Base-by-base conservation (phyloP, 2,329 filamentous ascomycete genomes). In the Fusarium falciforme region DNA sequence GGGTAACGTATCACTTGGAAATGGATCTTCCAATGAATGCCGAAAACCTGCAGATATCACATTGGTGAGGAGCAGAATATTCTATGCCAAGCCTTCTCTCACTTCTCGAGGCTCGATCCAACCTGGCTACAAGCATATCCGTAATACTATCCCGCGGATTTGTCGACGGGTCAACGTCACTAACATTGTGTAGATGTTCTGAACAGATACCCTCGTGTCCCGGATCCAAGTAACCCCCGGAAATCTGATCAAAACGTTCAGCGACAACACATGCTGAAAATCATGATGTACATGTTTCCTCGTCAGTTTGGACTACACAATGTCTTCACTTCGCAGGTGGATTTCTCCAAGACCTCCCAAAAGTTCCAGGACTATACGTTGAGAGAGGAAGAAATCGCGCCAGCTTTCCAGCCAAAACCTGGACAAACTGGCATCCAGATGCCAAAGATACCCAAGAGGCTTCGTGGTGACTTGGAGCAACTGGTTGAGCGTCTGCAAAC, bases 201-300 rank as follows among this genome's bases (percentile, higher is more conserved):
- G 27, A 97, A 96, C 79, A 90, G 94, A 25, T 93, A 88, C 73
- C 83, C 87, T 6, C 57, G 57, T 27, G 42, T 33, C 20, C 14
- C 27, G 3, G 12, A 40, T 36, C 22, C 27, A 17, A 29, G 7
- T 25, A 25, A 69, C 2, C 7, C 31, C 16, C 25, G 59, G 9
- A 4, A 33, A 31, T 22, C 33, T 3, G 33, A 57, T n/a, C n/a
- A 2, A 5, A 33, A 71, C 22, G 79, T 82, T 11, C 58, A 70
- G 38, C 67, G 68, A n/a, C 68, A 67, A 14, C 88, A 92, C 71
- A 93, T 91, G 0, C 79, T 91, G 12, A 93, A 93, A 75, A 83
- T 97, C 22, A 90, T 98, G 89, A 96, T 96, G 86, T 96, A 98
- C 82, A 91, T 99, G 2, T 99, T 99, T 76, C 96, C 96, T 35